Evolutionary conservation across 305 asterid genomes (phyloP).

Genomic region (Solanum aculeatissimum): DNA sequence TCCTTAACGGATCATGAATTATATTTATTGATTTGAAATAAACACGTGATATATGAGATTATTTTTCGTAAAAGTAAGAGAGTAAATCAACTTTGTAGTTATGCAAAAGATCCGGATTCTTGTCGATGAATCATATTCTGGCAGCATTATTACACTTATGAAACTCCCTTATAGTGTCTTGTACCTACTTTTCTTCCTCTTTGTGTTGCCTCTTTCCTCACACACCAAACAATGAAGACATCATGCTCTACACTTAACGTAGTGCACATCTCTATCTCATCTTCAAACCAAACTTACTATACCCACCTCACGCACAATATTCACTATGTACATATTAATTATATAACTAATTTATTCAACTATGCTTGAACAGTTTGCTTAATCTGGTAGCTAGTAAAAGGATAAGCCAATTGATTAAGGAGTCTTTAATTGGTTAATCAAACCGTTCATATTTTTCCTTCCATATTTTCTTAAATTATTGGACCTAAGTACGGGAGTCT

Average conservation of each 20-base stretch:
- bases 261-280: slow-evolving; percentile 28
- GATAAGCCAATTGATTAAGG: not conserved
- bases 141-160: slow-evolving; percentile 28
- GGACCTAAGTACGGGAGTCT: not conserved
- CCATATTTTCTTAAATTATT: not conserved
- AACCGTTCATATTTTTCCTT: not conserved
- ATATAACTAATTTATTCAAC: not conserved
- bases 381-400: not conserved
- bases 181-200: slow-evolving; percentile 26
- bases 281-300: slow-evolving; percentile 11
- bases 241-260: not conserved
- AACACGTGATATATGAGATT: not conserved
- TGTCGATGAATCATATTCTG: slow-evolving; percentile 60
- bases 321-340: not conserved
- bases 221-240: slow-evolving; percentile 10
- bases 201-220: slow-evolving; percentile 3
- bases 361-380: not conserved
- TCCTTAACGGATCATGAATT: not conserved
- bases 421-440: not conserved
- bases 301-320: not conserved
- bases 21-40: not conserved
- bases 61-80: not conserved
- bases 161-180: slow-evolving; percentile 28
- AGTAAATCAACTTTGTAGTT: slow-evolving; percentile 54
- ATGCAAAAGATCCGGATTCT: slow-evolving; percentile 71